Evolutionary conservation across 2,329 filamentous ascomycete species (phyloP).

Genomic region (Paraphoma chrysanthemicola): DNA sequence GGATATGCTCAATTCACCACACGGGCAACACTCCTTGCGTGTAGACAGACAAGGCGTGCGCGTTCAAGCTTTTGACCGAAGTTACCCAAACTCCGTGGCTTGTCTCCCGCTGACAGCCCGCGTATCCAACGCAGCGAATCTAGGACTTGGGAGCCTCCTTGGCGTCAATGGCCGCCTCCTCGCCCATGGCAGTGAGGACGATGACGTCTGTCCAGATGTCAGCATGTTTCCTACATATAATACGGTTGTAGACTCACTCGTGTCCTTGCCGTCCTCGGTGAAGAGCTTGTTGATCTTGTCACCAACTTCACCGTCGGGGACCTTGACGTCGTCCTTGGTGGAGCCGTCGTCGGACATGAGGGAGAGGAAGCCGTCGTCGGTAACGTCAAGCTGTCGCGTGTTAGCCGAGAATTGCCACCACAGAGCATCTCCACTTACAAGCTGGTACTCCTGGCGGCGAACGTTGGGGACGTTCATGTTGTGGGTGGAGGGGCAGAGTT

Average conservation of each 20-base stretch:
- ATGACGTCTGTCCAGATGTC: conserved; percentile 73
- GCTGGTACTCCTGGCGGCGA: conserved; percentile 86
- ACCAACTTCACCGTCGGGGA: conserved; percentile 88
- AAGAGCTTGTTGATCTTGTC: conserved; percentile 86
- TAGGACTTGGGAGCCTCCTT: conserved; percentile 79
- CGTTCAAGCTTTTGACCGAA: conserved; percentile 30
- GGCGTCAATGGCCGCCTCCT: conserved; percentile 89
- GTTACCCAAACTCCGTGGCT: conserved; percentile 34
- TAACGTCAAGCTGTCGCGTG: conserved; percentile 78
- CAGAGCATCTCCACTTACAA: conserved; percentile 70
- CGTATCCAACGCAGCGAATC: conserved; percentile 32
- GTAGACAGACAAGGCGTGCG: conserved; percentile 23
- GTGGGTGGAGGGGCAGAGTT: conserved; percentile 96
- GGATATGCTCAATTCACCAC: conserved; percentile 38
- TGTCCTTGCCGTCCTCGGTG: conserved; percentile 85
- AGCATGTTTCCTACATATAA: conserved; percentile 9
- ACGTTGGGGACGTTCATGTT: conserved; percentile 99
- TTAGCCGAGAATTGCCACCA: conserved; percentile 22
- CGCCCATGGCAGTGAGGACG: conserved; percentile 94
- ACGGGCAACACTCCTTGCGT: conserved; percentile 34
- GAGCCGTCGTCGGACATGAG: conserved; percentile 87
- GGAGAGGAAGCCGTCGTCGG: conserved; percentile 92
- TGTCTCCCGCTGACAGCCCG: conserved; percentile 30
- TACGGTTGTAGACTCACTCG: conserved; percentile 71
- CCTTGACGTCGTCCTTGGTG: conserved; percentile 93